Evolutionary conservation across 78 protist species (phyloP), one percentile per base, ranked within the genome.

Genomic region (Protostelium mycophagum): DNA sequence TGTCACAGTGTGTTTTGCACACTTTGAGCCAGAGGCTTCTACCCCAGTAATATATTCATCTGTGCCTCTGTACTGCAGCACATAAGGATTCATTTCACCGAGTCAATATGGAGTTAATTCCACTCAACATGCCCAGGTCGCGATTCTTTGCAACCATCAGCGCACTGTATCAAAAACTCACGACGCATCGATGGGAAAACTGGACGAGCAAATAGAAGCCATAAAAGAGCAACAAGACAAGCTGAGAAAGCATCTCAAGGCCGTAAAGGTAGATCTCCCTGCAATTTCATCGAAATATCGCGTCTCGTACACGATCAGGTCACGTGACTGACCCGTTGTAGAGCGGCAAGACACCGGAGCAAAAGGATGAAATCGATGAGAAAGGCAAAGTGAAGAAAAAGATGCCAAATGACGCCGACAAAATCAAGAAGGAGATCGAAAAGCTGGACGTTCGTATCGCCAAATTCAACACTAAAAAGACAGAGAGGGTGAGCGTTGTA

Each of bases 111-210:
- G n/a, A n/a, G n/a, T n/a, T n/a, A n/a, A n/a, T n/a, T n/a, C n/a
- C n/a, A n/a, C n/a, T n/a, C n/a, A n/a, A n/a, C n/a, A n/a, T n/a
- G n/a, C n/a, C n/a, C 23, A 28, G 34, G 99, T 99, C 31, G 99
- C 99, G 87, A 86, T 97, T 1, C 93, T 99, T 28, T 99, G 99
- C 90, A 99, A 99, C 97, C 99, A 99, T 95, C 99, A 99, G 86
- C 38, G 93, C 28, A 85, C 98, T 0, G 91, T 95, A 31, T 91
- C 99, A 28, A 96, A 97, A 88, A 87, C 86, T 0, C 88, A 89
- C 37, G 88, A 83, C 0, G 88, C 38, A 28, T 28, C 34, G 35
- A 35, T 92, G 84, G 95, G 91, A 0, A 93, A 89, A 85, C 34
- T 96, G 23, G 90, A 90, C 35, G 86, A 34, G n/a, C 86, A 86